Base-by-base conservation (phyloP, 306 rosid species). In the Astragalus glycyphyllos region DNA sequence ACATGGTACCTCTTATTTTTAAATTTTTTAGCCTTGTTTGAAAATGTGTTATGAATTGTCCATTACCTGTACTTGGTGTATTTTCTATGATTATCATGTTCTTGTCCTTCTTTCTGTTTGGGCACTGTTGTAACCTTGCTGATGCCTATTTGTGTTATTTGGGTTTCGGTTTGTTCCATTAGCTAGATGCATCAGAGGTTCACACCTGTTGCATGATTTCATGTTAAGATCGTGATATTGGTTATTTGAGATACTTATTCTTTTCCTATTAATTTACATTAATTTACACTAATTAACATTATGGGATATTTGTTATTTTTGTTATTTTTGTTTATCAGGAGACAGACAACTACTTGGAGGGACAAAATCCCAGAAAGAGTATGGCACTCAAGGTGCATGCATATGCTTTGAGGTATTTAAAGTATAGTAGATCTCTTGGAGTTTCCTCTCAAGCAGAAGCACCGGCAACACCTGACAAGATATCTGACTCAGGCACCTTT, bases 381-480 rank as follows among this genome's bases (percentile, higher is more conserved):
- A 69, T 58, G 31, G 47, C 82, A 68, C 75, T 58, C 57, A 67
- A 88, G 49, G 75, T 91, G 77, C 90, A 73, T 81, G 78, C 72
- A 29, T 95, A 91, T 72, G 99, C 99, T 58, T 66, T 73, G 84
- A 85, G 93, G 77, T 91, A 86, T 81, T 79, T 95, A 75, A 88
- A 84, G 81, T 82, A 82, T 64, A 85, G 81, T 74, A 74, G 85
- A 26, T 82, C 83, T 64, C 79, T 10, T 49, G 82, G 87, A 74
- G 76, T 78, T 76, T 67, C 73, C 34, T 77, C 83, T 57, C 88
- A 81, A 72, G 96, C 90, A 2, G 91, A 84, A 78, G 90, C 86
- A 62, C 97, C 97, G 0, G 48, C 87, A 75, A 87, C 99, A 54
- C 93, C 97, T 32, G 99, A 95, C 32, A 86, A 89, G 80, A 57